Base-by-base conservation (phyloP, 345 rosid genomes). In the Populus davidiana region DNA sequence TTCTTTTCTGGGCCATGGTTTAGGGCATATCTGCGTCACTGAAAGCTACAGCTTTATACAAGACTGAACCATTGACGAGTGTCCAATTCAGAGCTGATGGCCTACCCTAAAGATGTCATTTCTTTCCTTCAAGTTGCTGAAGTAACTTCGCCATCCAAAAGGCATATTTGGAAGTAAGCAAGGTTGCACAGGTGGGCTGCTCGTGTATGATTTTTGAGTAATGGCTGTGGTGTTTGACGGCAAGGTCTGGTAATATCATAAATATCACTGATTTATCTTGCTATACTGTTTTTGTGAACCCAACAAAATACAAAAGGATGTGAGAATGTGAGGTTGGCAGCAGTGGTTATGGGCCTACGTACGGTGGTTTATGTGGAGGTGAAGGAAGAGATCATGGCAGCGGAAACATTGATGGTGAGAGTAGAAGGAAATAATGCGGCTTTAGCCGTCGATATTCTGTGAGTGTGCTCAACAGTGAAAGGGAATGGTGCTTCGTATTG, bases 101-200 rank as follows among this genome's bases (percentile, higher is more conserved):
- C 8, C 47, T 36, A 5, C n/a, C 2, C 18, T 18, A 6, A 33
- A 65, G 62, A 5, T 70, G 63, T 65, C 64, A 31, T 64, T 74
- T 64, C 27, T 12, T 18, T 5, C 49, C 31, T 20, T 27, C 69
- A 69, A 56, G 41, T 18, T 39, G 68, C 35, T n/a, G 14, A 76
- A 54, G 31, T 27, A 50, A 20, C 69, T 69, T 38, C 7, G 17
- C 43, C 25, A 23, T 39, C 38, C 70, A 31, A 74, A 44, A 74
- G 71, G 16, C 41, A 65, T 44, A 5, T 21, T 47, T 75, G 47
- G 33, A 75, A 73, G 69, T 11, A 23, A 54, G 72, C 72, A 67
- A 23, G 23, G 70, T 14, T 16, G 8, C 44, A 67, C 6, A 20
- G 1, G 7, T 0, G 31, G 43, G 61, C 8, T 17, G 39, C 23